Percentiles rank a stretch among this genome's conserved stretches.
phyloP scores from a whole-genome alignment of 2,329 filamentous ascomycete species.

The Diaporthe sp. region DNA sequence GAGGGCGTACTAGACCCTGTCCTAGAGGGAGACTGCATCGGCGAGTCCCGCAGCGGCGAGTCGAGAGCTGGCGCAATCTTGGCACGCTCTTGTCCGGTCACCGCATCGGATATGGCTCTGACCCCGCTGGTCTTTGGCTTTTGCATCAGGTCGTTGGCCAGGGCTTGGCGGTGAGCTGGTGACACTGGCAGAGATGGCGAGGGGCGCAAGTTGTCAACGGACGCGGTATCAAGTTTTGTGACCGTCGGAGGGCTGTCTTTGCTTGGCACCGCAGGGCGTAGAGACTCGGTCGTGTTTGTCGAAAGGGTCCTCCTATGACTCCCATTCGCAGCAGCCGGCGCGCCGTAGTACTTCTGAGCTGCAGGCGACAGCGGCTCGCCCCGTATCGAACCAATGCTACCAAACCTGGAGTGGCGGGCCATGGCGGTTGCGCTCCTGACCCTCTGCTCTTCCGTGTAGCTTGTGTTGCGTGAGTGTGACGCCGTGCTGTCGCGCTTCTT shows the following conservation, averaged over 20 bases:
- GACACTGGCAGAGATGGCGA: constrained; percentile 56
- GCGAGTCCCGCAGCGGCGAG: constrained; percentile 65
- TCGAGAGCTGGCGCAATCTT: constrained; percentile 67
- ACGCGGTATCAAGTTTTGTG: constrained; percentile 69
- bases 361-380: constrained; percentile 74
- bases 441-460: constrained; percentile 81
- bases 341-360: constrained; percentile 78
- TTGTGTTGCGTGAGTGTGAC: constrained; percentile 78
- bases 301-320: constrained; percentile 74
- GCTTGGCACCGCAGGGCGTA: constrained; percentile 63
- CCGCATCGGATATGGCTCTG: constrained; percentile 86
- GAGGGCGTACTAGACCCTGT: constrained; percentile 83
- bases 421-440: constrained; percentile 75
- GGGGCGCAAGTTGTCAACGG: constrained; percentile 52
- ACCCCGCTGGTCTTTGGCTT: constrained; percentile 70
- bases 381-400: constrained; percentile 81
- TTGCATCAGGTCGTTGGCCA: constrained; percentile 46
- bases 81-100: constrained; percentile 66
- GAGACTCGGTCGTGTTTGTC: constrained; percentile 68
- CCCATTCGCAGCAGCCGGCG: constrained; percentile 56
- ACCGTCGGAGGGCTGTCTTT: constrained; percentile 71
- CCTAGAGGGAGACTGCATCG: constrained; percentile 75
- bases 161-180: constrained; percentile 59
- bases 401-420: constrained; percentile 82
- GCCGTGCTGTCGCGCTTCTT: constrained; percentile 79